Evolutionary conservation across 345 rosid species (phyloP), one percentile per base, ranked within the genome.

Genomic region (Syzygium aqueum): DNA sequence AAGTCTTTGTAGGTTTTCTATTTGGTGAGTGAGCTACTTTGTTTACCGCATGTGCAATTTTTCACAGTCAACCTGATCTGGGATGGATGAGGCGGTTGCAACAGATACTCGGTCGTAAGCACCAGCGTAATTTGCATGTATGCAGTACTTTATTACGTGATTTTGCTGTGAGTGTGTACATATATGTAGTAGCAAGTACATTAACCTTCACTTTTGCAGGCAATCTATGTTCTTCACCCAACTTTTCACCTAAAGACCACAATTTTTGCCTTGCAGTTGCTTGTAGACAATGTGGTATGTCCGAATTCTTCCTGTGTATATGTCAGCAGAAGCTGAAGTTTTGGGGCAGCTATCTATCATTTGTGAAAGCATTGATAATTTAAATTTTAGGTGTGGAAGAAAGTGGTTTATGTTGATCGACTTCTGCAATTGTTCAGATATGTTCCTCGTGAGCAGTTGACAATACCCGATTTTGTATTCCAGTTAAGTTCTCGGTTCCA

Each of bases 371-470:
- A 19, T 51, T 84, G 59, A 84, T 40, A 59, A 50, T 25, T 54
- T 84, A 85, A 88, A 87, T 82, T 77, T n/a, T 53, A 98, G 99
- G 97, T 94, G 6, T 98, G 99, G 99, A 98, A 96, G 92, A 98
- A 96, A 91, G 97, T 96, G 86, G 98, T 96, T 28, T 96, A 98
- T 43, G 97, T 90, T 4, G 99, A 98, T 88, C 89, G 99, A 88
- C 99, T 96, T 86, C 90, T 98, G 86, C 99, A 96, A 90, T 94
- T 96, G 84, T 96, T 98, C 92, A 93, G 93, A 96, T 95, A 98
- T 17, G 98, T 98, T 89, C 99, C 99, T 86, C 99, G 99, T 33
- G 99, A 98, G 92, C 99, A 98, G 90, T 90, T 98, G 89, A 98
- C 98, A 87, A 98, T 98, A 87, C 99, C 99, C 7, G 99, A 98